phyloP scores from a whole-genome alignment of 345 rosid species.

The Cardiospermum halicacabum region DNA sequence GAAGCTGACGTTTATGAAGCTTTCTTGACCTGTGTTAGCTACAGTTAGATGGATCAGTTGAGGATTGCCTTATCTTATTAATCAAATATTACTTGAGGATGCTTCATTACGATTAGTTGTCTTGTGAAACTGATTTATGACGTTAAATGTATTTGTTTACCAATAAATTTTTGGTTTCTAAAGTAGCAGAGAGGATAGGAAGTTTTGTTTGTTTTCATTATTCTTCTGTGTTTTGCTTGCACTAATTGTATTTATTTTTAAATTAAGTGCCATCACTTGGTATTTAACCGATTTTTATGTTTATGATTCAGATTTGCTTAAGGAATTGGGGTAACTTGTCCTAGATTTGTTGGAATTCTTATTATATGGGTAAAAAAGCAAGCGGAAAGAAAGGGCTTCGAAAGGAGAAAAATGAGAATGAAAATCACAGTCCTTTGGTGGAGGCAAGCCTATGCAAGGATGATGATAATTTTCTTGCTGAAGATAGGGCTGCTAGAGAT shows the following conservation, averaged over 20 bases:
- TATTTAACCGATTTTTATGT: neutral
- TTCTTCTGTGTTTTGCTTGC: neutral
- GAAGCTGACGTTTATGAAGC: too few species aligned
- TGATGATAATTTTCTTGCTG: neutral
- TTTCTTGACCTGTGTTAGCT: too few species aligned
- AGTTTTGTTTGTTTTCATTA: too few species aligned
- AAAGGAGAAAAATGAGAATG: neutral
- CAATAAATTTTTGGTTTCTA: too few species aligned
- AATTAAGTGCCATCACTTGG: neutral
- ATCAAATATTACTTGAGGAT: too few species aligned
- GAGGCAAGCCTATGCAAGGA: neutral
- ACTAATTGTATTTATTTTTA: neutral
- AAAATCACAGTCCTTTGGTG: neutral
- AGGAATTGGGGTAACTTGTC: neutral
- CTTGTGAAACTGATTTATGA: too few species aligned
- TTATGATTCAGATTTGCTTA: constrained; percentile 2
- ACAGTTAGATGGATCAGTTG: too few species aligned
- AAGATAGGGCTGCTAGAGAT: neutral
- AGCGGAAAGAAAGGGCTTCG: neutral
- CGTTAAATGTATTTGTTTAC: too few species aligned
- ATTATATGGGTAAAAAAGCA: constrained; percentile 10
- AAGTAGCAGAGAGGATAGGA: too few species aligned
- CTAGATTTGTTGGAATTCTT: neutral
- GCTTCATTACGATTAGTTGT: too few species aligned
- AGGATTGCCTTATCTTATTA: too few species aligned